phyloP scores from a whole-genome alignment of 2,329 filamentous ascomycete species.

The Sclerotinia glacialis region DNA sequence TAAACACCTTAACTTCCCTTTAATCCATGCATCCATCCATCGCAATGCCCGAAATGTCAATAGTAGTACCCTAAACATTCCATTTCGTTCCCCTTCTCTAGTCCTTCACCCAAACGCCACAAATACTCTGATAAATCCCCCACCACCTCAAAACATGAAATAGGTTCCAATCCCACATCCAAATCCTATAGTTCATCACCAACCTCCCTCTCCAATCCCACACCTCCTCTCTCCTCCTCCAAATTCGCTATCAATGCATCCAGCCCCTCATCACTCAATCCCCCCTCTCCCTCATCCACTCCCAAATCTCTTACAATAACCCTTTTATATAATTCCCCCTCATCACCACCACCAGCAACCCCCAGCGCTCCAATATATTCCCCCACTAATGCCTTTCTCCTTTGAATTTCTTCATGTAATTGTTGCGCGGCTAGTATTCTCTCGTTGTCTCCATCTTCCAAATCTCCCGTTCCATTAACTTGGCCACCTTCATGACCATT shows the following conservation, averaged over 20 bases:
- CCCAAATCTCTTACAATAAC: conserved; percentile 37
- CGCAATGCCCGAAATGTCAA: not conserved
- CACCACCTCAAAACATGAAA: not conserved
- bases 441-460: conserved; percentile 51
- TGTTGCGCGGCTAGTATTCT: conserved; percentile 57
- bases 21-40: not conserved
- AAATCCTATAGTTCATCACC: conserved; percentile 2
- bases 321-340: conserved; percentile 67
- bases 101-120: not conserved
- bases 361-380: conserved; percentile 68
- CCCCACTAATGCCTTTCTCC: conserved; percentile 53
- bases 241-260: conserved; percentile 34
- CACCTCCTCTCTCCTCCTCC: conserved; percentile 27
- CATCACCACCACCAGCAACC: conserved; percentile 68
- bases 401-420: conserved; percentile 54
- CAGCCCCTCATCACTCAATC: conserved; percentile 40
- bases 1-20: not conserved
- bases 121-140: not conserved
- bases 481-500: conserved; percentile 46
- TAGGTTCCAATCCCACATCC: too few species aligned
- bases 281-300: conserved; percentile 45
- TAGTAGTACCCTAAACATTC: not conserved
- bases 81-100: not conserved
- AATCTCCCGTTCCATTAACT: conserved; percentile 23
- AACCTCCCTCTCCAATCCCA: conserved; percentile 13